These are phyloP conservation scores for Phalaenopsis hybrid DNA, from an alignment of 116 monocot genomes.

Conservation along the genomic window DNA sequence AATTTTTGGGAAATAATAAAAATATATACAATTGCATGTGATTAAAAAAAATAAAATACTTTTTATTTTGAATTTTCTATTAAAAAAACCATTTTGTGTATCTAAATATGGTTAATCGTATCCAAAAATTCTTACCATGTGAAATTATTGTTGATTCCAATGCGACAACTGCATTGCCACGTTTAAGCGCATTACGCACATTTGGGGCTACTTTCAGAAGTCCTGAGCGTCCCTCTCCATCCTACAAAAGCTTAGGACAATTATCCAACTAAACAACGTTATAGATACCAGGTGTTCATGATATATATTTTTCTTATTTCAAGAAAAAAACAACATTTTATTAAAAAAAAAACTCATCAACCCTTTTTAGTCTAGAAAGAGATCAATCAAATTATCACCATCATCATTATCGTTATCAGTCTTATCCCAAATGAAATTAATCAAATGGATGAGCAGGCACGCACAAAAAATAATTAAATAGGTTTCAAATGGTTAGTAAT, in stretches of 20 bases:
- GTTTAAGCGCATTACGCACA: slow-evolving; percentile 54
- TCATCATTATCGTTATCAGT: neutral
- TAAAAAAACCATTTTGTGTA: neutral
- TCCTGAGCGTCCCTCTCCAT: neutral
- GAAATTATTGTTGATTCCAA: slow-evolving; percentile 95
- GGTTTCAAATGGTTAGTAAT: neutral
- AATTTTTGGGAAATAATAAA: neutral
- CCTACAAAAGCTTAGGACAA: neutral
- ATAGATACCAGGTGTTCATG: neutral
- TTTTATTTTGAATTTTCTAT: neutral
- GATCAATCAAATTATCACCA: neutral
- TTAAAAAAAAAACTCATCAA: neutral
- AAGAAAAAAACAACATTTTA: neutral
- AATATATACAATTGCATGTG: neutral
- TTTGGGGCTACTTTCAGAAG: slow-evolving; percentile 47
- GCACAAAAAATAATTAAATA: neutral
- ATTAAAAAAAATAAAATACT: neutral
- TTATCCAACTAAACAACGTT: neutral
- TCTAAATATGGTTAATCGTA: neutral
- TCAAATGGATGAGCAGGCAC: neutral
- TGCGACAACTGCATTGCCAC: slow-evolving; percentile 78
- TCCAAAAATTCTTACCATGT: slow-evolving; percentile 51
- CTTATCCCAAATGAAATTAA: neutral
- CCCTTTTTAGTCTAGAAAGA: neutral
- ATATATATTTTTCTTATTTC: neutral